Conservation (phyloP, 129 eudicot genomes). For the Tanacetum coccineum region DNA sequence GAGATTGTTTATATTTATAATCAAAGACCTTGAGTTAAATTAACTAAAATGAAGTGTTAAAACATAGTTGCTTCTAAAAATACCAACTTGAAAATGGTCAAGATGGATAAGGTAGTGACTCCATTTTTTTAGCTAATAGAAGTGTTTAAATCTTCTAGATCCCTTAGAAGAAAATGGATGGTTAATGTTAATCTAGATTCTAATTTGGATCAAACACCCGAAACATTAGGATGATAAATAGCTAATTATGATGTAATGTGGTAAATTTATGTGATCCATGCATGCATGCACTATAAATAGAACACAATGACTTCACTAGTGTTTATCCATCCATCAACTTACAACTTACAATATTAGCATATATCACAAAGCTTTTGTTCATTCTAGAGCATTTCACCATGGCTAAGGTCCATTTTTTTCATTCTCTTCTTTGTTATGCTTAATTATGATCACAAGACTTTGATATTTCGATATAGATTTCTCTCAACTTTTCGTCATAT, state of each 20-base stretch:
- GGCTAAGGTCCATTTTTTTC: conserved; percentile 20
- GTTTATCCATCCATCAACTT: conserved; percentile 3
- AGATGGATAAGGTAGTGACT: too few relatives aligned
- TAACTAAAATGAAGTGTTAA: too few relatives aligned
- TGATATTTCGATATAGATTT: too few relatives aligned
- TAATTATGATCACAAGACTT: neutral
- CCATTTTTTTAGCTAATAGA: too few relatives aligned
- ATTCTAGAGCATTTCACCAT: conserved; percentile 19
- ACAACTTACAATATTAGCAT: conserved; percentile 1
- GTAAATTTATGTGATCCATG: neutral
- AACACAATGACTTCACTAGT: conserved; percentile 7
- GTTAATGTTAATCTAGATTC: too few relatives aligned
- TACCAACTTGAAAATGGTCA: too few relatives aligned
- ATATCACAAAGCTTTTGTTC: conserved; percentile 8
- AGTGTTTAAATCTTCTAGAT: too few relatives aligned
- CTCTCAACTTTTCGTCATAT: too few relatives aligned
- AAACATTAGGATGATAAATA: neutral
- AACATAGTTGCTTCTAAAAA: too few relatives aligned
- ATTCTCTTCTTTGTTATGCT: neutral
- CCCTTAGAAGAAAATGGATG: too few relatives aligned
- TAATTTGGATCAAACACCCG: neutral
- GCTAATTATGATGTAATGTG: neutral
- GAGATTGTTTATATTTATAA: too few relatives aligned
- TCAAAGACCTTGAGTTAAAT: too few relatives aligned
- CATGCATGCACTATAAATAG: conserved; percentile 30